Conservation (phyloP, 345 rosid genomes). For the Citrus hindsii region DNA sequence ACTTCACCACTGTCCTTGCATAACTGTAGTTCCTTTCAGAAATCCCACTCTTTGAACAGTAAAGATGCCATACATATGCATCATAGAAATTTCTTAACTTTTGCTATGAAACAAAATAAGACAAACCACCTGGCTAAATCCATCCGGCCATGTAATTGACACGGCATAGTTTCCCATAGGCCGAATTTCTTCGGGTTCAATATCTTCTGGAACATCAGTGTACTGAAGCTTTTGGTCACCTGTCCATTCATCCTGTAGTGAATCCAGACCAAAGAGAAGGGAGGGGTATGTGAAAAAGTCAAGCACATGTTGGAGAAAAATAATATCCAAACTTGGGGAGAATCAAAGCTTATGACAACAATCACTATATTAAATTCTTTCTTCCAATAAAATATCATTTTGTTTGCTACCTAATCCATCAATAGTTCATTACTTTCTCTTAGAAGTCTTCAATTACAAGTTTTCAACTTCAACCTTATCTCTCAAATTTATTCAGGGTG, state of each 20-base stretch:
- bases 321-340: neutral
- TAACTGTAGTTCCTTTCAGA: neutral
- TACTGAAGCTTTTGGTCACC: slow-evolving; percentile 85
- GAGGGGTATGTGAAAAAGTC: neutral
- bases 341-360: neutral
- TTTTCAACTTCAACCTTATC: neutral
- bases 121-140: slow-evolving; percentile 69
- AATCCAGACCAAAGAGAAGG: neutral
- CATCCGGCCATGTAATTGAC: slow-evolving; percentile 95
- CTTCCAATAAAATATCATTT: slow-evolving; percentile 10
- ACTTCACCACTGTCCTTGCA: neutral
- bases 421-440: neutral
- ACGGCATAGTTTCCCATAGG: slow-evolving; percentile 99
- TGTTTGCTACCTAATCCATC: neutral
- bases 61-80: neutral
- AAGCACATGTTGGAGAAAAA: neutral
- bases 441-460: neutral
- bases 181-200: slow-evolving; percentile 83
- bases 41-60: neutral
- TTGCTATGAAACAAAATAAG: neutral
- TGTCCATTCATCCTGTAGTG: slow-evolving; percentile 82
- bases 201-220: slow-evolving; percentile 72
- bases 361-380: slow-evolving; percentile 1
- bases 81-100: neutral
- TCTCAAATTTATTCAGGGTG: neutral